A percentile compares a stretch with the other conserved stretches of the same genome.
phyloP scores from a whole-genome alignment of 352 stramenopile species.

The Pythium myriotylum region DNA sequence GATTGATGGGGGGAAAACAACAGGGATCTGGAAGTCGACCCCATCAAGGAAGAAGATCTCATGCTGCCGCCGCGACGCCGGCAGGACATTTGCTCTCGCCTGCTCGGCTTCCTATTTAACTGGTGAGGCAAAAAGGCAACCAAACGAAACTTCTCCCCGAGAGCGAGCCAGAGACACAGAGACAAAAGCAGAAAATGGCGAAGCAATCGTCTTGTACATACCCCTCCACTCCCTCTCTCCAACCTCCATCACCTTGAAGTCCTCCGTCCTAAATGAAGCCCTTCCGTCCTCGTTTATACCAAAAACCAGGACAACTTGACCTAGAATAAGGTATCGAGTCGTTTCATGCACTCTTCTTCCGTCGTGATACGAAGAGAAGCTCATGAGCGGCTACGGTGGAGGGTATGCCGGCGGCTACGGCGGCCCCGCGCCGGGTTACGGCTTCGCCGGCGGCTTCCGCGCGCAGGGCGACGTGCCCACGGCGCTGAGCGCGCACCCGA shows the following conservation, averaged over 20 bases:
- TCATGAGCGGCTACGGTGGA: constrained; percentile 3
- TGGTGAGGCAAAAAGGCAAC: too few relatives aligned
- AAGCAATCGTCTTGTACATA: too few relatives aligned
- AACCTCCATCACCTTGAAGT: too few relatives aligned
- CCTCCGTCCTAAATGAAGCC: constrained; percentile 1
- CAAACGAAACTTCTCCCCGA: too few relatives aligned
- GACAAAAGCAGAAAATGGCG: too few relatives aligned
- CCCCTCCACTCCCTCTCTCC: too few relatives aligned
- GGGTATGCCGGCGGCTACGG: constrained; percentile 14
- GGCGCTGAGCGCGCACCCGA: constrained; percentile 34
- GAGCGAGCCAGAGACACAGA: too few relatives aligned
- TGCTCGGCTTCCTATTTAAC: constrained; percentile 87
- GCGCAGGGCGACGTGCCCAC: constrained; percentile 37
- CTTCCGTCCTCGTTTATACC: not conserved
- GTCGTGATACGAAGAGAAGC: not conserved
- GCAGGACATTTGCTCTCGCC: constrained; percentile 79
- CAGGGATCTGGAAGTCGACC: constrained; percentile 74
- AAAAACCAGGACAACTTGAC: not conserved
- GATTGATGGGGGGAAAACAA: too few relatives aligned
- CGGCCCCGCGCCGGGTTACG: constrained; percentile 1
- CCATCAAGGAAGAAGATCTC: constrained; percentile 71
- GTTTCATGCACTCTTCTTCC: constrained; percentile 15
- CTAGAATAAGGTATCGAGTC: constrained; percentile 18
- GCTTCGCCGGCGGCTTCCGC: constrained; percentile 35
- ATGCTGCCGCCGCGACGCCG: constrained; percentile 76